A percentile compares a stretch with the other conserved stretches of the same genome.
These are phyloP conservation scores for Colletotrichum brevisporum DNA, from an alignment of 2,329 filamentous ascomycete genomes.

Conservation along the genomic window DNA sequence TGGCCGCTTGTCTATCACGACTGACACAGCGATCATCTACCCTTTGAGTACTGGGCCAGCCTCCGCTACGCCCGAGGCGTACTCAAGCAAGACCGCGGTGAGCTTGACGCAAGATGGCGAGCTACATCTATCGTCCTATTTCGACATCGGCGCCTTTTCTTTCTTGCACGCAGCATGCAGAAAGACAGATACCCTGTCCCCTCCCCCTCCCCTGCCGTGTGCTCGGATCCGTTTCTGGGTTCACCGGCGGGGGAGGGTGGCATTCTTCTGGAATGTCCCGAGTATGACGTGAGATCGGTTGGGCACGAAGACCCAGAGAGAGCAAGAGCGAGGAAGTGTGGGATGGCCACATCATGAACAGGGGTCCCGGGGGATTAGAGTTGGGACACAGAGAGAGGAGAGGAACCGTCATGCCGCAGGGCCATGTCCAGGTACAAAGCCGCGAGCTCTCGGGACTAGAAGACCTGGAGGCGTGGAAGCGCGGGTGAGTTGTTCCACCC, in stretches of 20 bases:
- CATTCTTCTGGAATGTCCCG: constrained; percentile 29
- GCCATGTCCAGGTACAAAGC: constrained; percentile 23
- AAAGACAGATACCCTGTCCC: no score
- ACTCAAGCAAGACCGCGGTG: neutral
- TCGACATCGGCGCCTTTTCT: neutral
- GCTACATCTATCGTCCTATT: constrained; percentile 1
- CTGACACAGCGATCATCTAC: neutral
- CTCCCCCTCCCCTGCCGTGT: neutral
- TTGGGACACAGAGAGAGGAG: neutral
- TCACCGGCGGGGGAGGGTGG: neutral
- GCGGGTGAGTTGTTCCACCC: neutral
- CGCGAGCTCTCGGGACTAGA: constrained; percentile 3
- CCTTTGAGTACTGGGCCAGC: neutral
- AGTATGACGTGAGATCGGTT: constrained; percentile 36
- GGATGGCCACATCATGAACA: constrained; percentile 22
- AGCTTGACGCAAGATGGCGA: neutral
- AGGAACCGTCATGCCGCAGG: neutral
- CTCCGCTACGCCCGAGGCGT: neutral
- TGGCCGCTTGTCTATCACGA: neutral
- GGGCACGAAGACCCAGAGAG: neutral
- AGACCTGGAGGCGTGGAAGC: neutral
- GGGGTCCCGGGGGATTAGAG: constrained; percentile 9
- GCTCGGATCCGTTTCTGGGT: neutral
- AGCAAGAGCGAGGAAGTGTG: neutral
- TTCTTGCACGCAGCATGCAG: no score